Percentiles rank a stretch among this genome's conserved stretches.
These are phyloP conservation scores for Adansonia digitata DNA, from an alignment of 345 rosid genomes.

Conservation along the genomic window DNA sequence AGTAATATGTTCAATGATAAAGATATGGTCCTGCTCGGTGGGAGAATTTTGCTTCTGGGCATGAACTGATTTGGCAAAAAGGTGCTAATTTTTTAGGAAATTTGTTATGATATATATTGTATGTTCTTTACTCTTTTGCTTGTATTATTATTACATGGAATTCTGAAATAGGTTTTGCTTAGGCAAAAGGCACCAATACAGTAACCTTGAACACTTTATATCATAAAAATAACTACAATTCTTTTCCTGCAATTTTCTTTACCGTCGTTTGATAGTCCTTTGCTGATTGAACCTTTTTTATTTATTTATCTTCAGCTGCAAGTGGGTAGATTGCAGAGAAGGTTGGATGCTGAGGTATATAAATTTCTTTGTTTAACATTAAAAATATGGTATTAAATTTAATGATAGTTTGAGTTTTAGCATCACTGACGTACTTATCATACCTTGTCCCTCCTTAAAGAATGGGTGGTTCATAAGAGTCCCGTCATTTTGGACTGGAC, in stretches of 20 bases:
- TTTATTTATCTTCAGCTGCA: conserved; percentile 53
- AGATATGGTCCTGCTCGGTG: conserved; percentile 76
- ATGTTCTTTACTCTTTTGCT: not conserved
- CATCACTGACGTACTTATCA: not conserved
- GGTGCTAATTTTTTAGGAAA: conserved; percentile 31
- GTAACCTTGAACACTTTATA: not conserved
- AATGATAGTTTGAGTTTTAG: not conserved
- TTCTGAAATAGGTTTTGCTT: not conserved
- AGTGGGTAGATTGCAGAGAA: conserved; percentile 90
- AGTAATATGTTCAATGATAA: conserved; percentile 96
- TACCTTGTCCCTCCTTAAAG: not conserved
- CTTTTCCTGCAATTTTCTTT: not conserved
- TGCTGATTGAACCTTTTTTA: not conserved
- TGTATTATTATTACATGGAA: not conserved
- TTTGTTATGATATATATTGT: not conserved
- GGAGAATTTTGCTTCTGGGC: conserved; percentile 88
- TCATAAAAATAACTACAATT: not conserved
- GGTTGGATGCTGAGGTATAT: conserved; percentile 95
- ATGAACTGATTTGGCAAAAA: conserved; percentile 85
- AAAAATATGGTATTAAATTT: not conserved
- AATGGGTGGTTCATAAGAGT: not conserved
- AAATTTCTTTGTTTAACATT: not conserved
- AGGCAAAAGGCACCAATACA: not conserved
- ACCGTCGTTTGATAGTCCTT: not conserved
- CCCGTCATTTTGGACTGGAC: too few relatives aligned